Evolutionary conservation across 495 filamentous ascomycete genomes (phyloP).

Genomic region (Sabuloglossum arenarium): DNA sequence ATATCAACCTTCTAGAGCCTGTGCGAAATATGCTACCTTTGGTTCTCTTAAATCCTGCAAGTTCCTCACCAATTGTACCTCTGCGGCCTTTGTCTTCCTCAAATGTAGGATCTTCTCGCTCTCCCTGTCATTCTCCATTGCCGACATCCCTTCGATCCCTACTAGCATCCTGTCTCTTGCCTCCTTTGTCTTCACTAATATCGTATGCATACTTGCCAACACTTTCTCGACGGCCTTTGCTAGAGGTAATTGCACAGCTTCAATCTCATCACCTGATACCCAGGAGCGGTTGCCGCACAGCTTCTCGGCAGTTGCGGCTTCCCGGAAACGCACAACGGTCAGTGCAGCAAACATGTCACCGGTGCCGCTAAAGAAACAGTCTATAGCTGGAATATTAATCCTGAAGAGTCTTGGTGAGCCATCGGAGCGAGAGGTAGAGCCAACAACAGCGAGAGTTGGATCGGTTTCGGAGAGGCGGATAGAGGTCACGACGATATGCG

Average conservation of each 20-base stretch:
- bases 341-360: slow-evolving; percentile 97
- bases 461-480: slow-evolving; percentile 31
- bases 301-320: slow-evolving; percentile 32
- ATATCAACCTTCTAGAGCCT: slow-evolving; percentile 20
- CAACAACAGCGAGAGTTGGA: slow-evolving; percentile 49
- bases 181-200: slow-evolving; percentile 56
- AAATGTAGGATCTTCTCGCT: slow-evolving; percentile 42
- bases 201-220: slow-evolving; percentile 77
- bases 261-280: slow-evolving; percentile 46
- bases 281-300: slow-evolving; percentile 33
- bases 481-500: slow-evolving; percentile 87
- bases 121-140: slow-evolving; percentile 27
- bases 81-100: slow-evolving; percentile 50
- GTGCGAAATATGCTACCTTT: slow-evolving; percentile 32
- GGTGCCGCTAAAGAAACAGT: slow-evolving; percentile 86
- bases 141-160: slow-evolving; percentile 16
- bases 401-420: slow-evolving; percentile 55
- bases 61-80: slow-evolving; percentile 61
- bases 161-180: slow-evolving; percentile 28
- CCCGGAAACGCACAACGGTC: slow-evolving; percentile 70
- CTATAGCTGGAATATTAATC: slow-evolving; percentile 64
- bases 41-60: slow-evolving; percentile 42
- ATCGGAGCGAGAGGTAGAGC: slow-evolving; percentile 44
- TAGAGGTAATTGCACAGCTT: slow-evolving; percentile 51
- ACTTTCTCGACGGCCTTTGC: slow-evolving; percentile 70